Evolutionary conservation across 2,329 filamentous ascomycete species (phyloP).

Genomic region (Aureobasidium sp.): DNA sequence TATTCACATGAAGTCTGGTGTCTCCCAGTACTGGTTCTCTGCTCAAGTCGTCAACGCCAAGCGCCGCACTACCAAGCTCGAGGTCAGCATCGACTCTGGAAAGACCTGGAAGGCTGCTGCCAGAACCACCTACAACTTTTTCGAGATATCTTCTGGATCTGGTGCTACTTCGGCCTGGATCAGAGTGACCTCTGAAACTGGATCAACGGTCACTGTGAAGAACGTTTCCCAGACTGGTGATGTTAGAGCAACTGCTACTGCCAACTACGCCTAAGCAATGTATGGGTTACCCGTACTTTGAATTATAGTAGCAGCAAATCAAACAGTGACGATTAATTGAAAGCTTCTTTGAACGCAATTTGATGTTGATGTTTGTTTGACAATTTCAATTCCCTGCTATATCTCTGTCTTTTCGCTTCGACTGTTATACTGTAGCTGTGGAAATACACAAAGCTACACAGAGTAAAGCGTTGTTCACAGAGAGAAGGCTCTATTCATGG

Average conservation of each 20-base stretch:
- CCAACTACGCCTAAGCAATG: slow-evolving; percentile 18
- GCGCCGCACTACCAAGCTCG: slow-evolving; percentile 20
- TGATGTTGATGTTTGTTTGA: too few relatives aligned
- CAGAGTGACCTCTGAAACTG: slow-evolving; percentile 19
- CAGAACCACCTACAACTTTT: slow-evolving; percentile 23
- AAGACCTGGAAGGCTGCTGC: slow-evolving; percentile 20
- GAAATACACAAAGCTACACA: too few relatives aligned
- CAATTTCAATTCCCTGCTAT: too few relatives aligned
- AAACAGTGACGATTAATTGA: background rate
- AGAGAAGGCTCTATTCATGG: too few relatives aligned
- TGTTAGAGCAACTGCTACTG: slow-evolving; percentile 17
- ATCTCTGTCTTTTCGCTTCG: too few relatives aligned
- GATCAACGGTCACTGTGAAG: slow-evolving; percentile 15
- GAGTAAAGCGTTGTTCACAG: too few relatives aligned
- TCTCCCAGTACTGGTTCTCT: slow-evolving; percentile 22
- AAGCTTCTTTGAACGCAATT: background rate
- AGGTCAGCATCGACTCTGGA: slow-evolving; percentile 21
- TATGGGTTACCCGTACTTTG: background rate
- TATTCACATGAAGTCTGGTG: slow-evolving; percentile 22
- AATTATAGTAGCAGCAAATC: background rate
- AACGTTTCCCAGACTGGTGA: slow-evolving; percentile 20
- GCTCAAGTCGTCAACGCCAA: slow-evolving; percentile 22
- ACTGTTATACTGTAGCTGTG: too few relatives aligned
- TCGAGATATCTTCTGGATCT: slow-evolving; percentile 17
- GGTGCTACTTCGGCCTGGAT: slow-evolving; percentile 19